Conservation (phyloP, 1,139 yeast species). For the Blastobotrys buckinghamii region DNA sequence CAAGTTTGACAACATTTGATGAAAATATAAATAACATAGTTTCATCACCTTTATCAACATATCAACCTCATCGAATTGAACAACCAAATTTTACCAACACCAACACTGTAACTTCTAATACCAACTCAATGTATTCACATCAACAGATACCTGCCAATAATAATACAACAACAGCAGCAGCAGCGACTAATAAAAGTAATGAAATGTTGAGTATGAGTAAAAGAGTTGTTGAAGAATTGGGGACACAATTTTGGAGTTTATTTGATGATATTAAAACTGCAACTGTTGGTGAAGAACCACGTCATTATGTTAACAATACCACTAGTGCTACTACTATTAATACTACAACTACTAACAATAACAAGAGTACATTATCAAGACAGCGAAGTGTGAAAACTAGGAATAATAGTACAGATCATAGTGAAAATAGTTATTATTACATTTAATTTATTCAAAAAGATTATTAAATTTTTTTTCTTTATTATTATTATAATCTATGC, state of each 20-base stretch:
- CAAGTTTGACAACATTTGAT: not conserved
- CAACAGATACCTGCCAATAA: not conserved
- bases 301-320: not conserved
- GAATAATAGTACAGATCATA: not conserved
- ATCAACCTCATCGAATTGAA: not conserved
- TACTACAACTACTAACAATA: not conserved
- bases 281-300: slow-evolving; percentile 12
- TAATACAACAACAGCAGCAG: not conserved
- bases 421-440: slow-evolving; percentile 6
- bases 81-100: not conserved
- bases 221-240: slow-evolving; percentile 33
- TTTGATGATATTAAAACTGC: slow-evolving; percentile 29
- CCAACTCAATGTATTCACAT: not conserved
- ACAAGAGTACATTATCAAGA: slow-evolving; percentile 1
- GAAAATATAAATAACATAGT: not conserved
- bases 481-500: not conserved
- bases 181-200: slow-evolving; percentile 18
- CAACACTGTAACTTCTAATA: no score
- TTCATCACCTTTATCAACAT: not conserved
- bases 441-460: slow-evolving; percentile 7
- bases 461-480: slow-evolving; percentile 1
- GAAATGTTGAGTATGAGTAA: slow-evolving; percentile 32
- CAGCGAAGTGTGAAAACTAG: not conserved
- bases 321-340: not conserved
- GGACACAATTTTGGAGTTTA: slow-evolving; percentile 33